Conservation (phyloP, 176 grass and related monocot genomes). For the Carex pumila region DNA sequence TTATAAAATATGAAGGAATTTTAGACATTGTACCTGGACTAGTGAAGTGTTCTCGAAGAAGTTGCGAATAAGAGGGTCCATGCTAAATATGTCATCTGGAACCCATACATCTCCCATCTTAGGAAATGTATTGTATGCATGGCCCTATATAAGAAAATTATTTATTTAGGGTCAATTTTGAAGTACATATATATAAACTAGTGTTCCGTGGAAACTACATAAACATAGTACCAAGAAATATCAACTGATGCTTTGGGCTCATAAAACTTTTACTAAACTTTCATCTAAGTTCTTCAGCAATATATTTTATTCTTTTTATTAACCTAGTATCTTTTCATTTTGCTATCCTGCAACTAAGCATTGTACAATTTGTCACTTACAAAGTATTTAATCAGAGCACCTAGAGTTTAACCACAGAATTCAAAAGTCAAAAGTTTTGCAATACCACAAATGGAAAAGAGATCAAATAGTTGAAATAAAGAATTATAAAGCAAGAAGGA, state of each 20-base stretch:
- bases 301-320: neutral
- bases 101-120: constrained; percentile 99
- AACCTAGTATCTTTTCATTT: neutral
- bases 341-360: neutral
- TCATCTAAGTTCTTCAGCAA: neutral
- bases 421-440: neutral
- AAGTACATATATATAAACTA: neutral
- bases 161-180: neutral
- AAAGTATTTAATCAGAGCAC: neutral
- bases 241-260: neutral
- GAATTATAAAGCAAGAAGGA: constrained; percentile 23
- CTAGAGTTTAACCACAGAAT: neutral
- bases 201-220: neutral
- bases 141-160: constrained; percentile 44
- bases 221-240: neutral
- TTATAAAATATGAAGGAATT: neutral
- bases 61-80: constrained; percentile 79
- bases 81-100: constrained; percentile 76
- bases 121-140: constrained; percentile 96
- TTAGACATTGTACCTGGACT: constrained; percentile 56
- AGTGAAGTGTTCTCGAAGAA: constrained; percentile 91
- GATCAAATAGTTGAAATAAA: neutral
- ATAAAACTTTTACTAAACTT: neutral
- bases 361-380: neutral
- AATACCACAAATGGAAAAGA: neutral